A percentile compares a stretch with the other conserved stretches of the same genome.
Conservation (phyloP, 164 flowering plant genomes). For the Tetracentron sinense region DNA sequence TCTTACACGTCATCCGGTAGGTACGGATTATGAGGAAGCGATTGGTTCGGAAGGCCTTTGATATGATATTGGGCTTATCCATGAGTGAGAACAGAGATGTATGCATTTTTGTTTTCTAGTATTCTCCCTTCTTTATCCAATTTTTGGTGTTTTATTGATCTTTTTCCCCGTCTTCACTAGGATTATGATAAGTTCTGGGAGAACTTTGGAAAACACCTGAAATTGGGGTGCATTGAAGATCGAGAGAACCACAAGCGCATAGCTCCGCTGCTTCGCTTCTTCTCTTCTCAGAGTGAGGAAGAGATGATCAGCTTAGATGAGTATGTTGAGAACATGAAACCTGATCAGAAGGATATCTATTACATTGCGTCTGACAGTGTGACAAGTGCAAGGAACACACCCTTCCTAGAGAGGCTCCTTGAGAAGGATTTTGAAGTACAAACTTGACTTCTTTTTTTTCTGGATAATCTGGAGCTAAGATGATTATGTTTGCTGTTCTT, state of each 20-base stretch:
- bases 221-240: slow-evolving; percentile 93
- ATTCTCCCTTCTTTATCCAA: neutral
- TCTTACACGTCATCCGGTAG: slow-evolving; percentile 31
- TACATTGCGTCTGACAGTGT: slow-evolving; percentile 88
- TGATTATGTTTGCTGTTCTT: neutral
- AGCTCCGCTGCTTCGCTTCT: slow-evolving; percentile 87
- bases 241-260: slow-evolving; percentile 87
- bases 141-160: neutral
- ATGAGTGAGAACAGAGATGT: slow-evolving; percentile 87
- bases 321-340: slow-evolving; percentile 90
- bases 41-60: slow-evolving; percentile 89
- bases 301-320: slow-evolving; percentile 91
- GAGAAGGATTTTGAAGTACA: slow-evolving; percentile 79
- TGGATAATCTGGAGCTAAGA: neutral
- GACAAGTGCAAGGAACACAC: slow-evolving; percentile 78
- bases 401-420: slow-evolving; percentile 76
- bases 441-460: neutral
- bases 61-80: slow-evolving; percentile 89
- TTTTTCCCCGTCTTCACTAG: slow-evolving; percentile 37
- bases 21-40: slow-evolving; percentile 94
- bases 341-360: slow-evolving; percentile 91
- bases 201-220: slow-evolving; percentile 78
- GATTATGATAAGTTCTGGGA: slow-evolving; percentile 96
- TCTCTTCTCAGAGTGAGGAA: slow-evolving; percentile 85
- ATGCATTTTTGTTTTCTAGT: slow-evolving; percentile 9